Percentiles rank a stretch among this genome's conserved stretches.
These are phyloP conservation scores for Cantharellus cinnabarinus DNA, from an alignment of 768 basidiomycete genomes.

Conservation along the genomic window DNA sequence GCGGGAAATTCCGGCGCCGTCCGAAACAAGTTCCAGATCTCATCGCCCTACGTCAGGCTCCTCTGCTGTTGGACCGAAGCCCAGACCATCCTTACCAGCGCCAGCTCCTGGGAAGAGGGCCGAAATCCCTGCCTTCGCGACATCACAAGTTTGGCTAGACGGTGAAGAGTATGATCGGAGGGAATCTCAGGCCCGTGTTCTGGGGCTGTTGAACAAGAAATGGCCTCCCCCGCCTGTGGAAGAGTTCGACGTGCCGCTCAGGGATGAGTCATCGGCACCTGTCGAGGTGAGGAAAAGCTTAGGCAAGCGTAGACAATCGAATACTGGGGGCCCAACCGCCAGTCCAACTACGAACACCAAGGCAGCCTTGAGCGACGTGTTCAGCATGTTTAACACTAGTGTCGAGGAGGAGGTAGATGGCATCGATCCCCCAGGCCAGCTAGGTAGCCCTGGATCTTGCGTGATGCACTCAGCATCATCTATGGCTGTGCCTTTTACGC, in stretches of 20 bases:
- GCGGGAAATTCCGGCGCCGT: background rate
- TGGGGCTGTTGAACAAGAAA: slow-evolving; percentile 68
- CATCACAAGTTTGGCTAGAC: slow-evolving; percentile 46
- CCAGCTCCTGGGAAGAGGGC: slow-evolving; percentile 32
- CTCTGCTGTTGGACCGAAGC: background rate
- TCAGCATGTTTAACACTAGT: slow-evolving; percentile 79
- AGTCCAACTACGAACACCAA: slow-evolving; percentile 87
- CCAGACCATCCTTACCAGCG: background rate
- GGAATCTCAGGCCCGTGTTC: slow-evolving; percentile 61
- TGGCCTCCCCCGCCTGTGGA: slow-evolving; percentile 43
- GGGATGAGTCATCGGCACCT: slow-evolving; percentile 34
- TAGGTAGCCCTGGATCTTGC: background rate
- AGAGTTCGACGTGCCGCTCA: slow-evolving; percentile 30
- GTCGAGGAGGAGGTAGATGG: slow-evolving; percentile 38
- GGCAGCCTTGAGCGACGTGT: slow-evolving; percentile 82
- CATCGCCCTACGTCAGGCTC: background rate
- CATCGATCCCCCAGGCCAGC: slow-evolving; percentile 6
- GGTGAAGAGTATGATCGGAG: slow-evolving; percentile 72
- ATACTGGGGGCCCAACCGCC: slow-evolving; percentile 38
- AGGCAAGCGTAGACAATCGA: slow-evolving; percentile 16
- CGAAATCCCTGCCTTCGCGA: slow-evolving; percentile 49
- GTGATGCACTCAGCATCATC: background rate
- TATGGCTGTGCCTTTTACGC: background rate
- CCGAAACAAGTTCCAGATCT: background rate
- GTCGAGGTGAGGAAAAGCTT: background rate